Base-by-base conservation (phyloP, 768 basidiomycete genomes). In the Cystobasidium ongulense region DNA sequence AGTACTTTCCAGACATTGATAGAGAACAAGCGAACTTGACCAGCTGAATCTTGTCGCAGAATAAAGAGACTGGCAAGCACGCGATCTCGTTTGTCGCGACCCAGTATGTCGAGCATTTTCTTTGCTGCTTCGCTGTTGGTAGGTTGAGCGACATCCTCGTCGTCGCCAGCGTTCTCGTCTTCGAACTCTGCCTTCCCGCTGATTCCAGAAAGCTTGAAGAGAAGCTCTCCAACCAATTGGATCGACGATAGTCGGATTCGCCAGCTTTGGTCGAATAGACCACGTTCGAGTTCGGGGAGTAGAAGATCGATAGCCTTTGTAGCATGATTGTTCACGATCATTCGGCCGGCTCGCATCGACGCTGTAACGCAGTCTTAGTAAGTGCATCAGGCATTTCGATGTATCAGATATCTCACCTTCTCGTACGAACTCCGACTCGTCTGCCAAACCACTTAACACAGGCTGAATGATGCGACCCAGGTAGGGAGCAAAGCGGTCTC, bases 1-100 rank as follows among this genome's bases (percentile, higher is more conserved):
- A 98, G 84, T 2, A 92, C 95, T 82, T 98, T 98, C 96, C 96
- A 99, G 76, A 98, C 96, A 72, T 92, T 92, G 54, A 95, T 87
- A 0, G 94, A 90, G 1, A 92, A 87, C 80, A 92, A 90, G 46
- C 95, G 88, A 41, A 98, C 94, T 54, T 88, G 86, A 50, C 87
- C 88, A 76, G 96, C 91, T 15, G 90, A 85, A 81, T 98, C 96
- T 81, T 98, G 95, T 57, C 94, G 88, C 66, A 93, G 90, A 76
- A 98, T 85, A 81, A 94, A 99, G 66, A 99, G 82, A 1, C 90
- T 90, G 7, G 92, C 89, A 59, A 99, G 83, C 41, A 98, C 91
- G 31, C 92, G 87, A 81, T 98, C 92, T 38, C 94, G 86, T 57
- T 92, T 88, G 76, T 97, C 92, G 13, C 84, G 82, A 41, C 95